Base-by-base conservation (phyloP, 202 grass and related monocot genomes). In the Digitaria exilis region DNA sequence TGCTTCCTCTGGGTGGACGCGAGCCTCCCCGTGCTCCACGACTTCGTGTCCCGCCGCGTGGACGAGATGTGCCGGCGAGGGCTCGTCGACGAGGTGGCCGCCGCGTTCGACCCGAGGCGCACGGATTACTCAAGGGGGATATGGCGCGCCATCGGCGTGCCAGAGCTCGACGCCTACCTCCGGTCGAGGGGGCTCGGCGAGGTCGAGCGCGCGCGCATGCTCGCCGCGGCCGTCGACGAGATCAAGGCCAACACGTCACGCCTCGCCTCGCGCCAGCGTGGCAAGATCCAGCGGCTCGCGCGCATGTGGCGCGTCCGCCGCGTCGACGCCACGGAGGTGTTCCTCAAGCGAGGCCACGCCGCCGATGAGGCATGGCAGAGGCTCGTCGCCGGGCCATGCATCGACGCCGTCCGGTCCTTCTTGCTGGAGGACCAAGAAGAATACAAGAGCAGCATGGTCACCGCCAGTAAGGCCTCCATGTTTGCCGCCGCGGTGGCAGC, bases 1-100 rank as follows among this genome's bases (percentile, higher is more conserved):
- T 95, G 84, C 88, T 93, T 97, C 76, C 88, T 97, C 11, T 97
- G 95, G 90, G 95, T 97, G 42, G 95, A 97, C 90, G 90, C 87
- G 30, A 57, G 72, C 19, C 86, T 82, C n/a, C 66, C 81, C n/a
- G 86, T 93, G 55, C 87, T 97, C 7, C 82, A 82, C 19, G 79
- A 39, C 32, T 97, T 93, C 78, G 87, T 97, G 9, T 65, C 78
- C 0, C 88, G 85, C 71, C 92, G 95, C 64, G 95, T 97, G 31
- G 90, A 97, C 63, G 37, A 82, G 22, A 97, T 97, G 95, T 80
- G 84, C 59, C 84, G 90, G 41, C 65, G 90, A 0, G 95, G 95
- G 0, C 78, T 97, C 54, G 77, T 97, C 16, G 87, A 82, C 16
- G 95, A 97, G 92, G 95, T 93, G 11, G 73, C 70, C 31, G 84